phyloP scores from a whole-genome alignment of 2,329 filamentous ascomycete genomes.

The Periglandula ipomoeae region DNA sequence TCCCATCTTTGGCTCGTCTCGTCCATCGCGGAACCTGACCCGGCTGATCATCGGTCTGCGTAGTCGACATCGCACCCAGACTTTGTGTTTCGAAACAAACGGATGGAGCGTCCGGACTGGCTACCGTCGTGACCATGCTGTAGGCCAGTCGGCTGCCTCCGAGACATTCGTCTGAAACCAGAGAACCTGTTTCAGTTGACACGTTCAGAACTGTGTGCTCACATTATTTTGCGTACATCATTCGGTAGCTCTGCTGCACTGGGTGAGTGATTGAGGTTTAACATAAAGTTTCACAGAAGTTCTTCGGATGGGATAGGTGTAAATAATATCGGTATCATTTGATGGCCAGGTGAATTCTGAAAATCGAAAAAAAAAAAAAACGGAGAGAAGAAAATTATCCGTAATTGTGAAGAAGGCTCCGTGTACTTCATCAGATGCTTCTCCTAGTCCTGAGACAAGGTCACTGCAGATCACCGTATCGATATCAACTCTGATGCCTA shows the following conservation, averaged over 20 bases:
- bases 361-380: too few species aligned
- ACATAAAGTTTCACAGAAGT: too few species aligned
- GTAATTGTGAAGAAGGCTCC: too few species aligned
- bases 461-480: not conserved
- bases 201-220: too few species aligned
- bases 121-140: not conserved
- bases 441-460: not conserved
- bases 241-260: too few species aligned
- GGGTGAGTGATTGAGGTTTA: too few species aligned
- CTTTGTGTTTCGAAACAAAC: constrained; percentile 2
- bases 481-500: not conserved
- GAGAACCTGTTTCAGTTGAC: too few species aligned
- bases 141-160: not conserved
- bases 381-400: too few species aligned
- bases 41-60: not conserved
- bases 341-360: too few species aligned
- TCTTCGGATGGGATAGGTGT: too few species aligned
- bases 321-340: too few species aligned
- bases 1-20: not conserved
- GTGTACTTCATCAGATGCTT: not conserved
- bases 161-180: not conserved
- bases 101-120: not conserved
- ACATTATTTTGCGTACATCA: too few species aligned
- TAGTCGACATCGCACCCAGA: not conserved
- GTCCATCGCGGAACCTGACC: not conserved